Evolutionary conservation across 2,329 filamentous ascomycete genomes (phyloP), one percentile per base, ranked within the genome.

Genomic region (Mycosphaerella arachidis): DNA sequence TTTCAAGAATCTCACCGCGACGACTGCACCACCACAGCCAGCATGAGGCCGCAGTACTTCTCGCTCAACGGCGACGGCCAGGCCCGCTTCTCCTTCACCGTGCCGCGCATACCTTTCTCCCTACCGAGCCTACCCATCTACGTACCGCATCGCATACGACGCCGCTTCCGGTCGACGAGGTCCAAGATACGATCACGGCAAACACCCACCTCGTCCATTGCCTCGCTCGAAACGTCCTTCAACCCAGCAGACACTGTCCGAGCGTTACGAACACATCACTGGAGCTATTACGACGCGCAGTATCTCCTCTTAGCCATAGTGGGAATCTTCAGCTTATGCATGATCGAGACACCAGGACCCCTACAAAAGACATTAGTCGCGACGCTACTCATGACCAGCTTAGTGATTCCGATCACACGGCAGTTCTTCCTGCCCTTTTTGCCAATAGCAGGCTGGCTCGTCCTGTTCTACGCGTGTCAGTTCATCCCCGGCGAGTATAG

Each of bases 341-440:
- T 97, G 64, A 91, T 93, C 63, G 89, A 92, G 65, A 83, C 80
- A 12, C 86, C 91, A 0, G 91, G 91, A 1, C 89, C 91, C 0
- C 75, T 93, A 57, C 77, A 88, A 65, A 97, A 96, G 82, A 87
- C 88, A 1, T 82, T 86, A 52, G 84, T 88, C 46, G 82, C 91
- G 13, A 81, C 87, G 1, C 79, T 85, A 56, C 81, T 92, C 62
- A 79, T 88, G 61, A 79, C 86, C 66, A 85, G 92, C 33, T 79
- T 96, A 43, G 79, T 93, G 48, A 84, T 96, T 75, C 93, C 93
- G 6, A 83, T 91, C 54, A 95, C 92, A 3, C 84, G 91, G 65
- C 93, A 97, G 74, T 96, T 97, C 75, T 91, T 96, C 73, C 81
- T 96, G 46, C 92, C 93, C 9, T 92, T 92, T 56, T 81, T 94